A percentile compares a stretch with the other conserved stretches of the same genome.
Evolutionary conservation across 2,329 filamentous ascomycete genomes (phyloP).

Genomic region (Curvularia lunata): DNA sequence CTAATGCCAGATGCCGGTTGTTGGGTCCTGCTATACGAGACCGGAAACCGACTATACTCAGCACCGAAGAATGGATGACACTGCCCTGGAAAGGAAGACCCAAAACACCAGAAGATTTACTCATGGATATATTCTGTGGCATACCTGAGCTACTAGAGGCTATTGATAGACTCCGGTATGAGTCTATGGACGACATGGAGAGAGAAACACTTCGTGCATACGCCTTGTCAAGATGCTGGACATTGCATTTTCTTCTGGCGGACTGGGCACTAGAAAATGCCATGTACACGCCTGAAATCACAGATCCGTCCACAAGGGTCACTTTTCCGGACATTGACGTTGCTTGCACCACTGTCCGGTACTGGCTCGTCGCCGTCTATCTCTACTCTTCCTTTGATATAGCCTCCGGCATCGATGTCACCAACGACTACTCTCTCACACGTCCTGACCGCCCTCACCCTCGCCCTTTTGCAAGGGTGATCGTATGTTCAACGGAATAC

Average conservation of each 20-base stretch:
- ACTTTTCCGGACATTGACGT: slow-evolving; percentile 24
- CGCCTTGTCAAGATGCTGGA: slow-evolving; percentile 26
- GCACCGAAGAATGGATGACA: slow-evolving; percentile 44
- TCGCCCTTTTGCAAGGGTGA: slow-evolving; percentile 32
- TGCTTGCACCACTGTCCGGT: slow-evolving; percentile 30
- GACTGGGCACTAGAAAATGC: slow-evolving; percentile 27
- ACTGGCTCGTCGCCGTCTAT: slow-evolving; percentile 34
- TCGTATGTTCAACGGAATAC: slow-evolving; percentile 30
- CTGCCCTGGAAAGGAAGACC: slow-evolving; percentile 43
- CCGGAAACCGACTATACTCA: slow-evolving; percentile 39
- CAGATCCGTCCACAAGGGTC: slow-evolving; percentile 19
- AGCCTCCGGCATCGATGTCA: slow-evolving; percentile 15
- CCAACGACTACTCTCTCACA: slow-evolving; percentile 9
- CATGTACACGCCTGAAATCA: slow-evolving; percentile 20
- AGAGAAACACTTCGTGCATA: slow-evolving; percentile 14
- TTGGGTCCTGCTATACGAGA: slow-evolving; percentile 46
- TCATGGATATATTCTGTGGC: slow-evolving; percentile 43
- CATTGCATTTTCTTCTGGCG: slow-evolving; percentile 27
- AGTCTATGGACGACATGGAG: not conserved
- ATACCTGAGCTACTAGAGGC: slow-evolving; percentile 43
- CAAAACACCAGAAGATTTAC: slow-evolving; percentile 43
- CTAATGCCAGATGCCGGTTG: slow-evolving; percentile 28
- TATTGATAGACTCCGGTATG: slow-evolving; percentile 29
- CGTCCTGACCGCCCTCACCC: slow-evolving; percentile 29
- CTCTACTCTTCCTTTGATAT: slow-evolving; percentile 32